phyloP scores from a whole-genome alignment of 2,329 filamentous ascomycete genomes.

The Xylaria sp. region DNA sequence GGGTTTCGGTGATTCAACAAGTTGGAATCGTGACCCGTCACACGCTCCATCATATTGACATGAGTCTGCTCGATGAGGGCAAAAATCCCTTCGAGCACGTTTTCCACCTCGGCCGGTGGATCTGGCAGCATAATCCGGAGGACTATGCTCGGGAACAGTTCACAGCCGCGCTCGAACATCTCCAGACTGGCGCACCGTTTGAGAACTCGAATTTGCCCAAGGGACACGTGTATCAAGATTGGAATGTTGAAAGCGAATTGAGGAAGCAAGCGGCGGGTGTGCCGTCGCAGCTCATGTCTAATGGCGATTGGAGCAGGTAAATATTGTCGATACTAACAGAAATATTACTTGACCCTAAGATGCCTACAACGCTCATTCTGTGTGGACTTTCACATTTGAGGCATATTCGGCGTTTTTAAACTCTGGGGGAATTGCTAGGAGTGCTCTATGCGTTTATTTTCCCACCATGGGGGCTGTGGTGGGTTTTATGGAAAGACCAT shows the following conservation, averaged over 20 bases:
- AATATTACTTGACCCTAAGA: neutral
- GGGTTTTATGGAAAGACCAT: no score
- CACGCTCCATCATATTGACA: conserved; percentile 37
- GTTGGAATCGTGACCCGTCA: conserved; percentile 40
- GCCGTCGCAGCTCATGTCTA: conserved; percentile 26
- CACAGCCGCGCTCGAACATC: conserved; percentile 38
- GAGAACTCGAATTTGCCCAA: conserved; percentile 47
- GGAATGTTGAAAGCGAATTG: conserved; percentile 44
- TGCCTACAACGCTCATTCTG: no score
- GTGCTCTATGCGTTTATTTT: no score
- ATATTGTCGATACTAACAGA: neutral
- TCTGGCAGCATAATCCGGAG: conserved; percentile 47
- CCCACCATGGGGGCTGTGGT: no score
- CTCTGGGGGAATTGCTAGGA: no score
- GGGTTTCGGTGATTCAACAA: conserved; percentile 40
- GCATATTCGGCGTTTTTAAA: no score
- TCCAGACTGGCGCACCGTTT: conserved; percentile 43
- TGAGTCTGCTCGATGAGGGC: conserved; percentile 29
- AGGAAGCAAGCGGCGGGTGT: conserved; percentile 35
- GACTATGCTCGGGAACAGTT: conserved; percentile 47
- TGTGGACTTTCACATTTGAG: no score
- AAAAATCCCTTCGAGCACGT: conserved; percentile 23
- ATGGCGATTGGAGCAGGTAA: conserved; percentile 40
- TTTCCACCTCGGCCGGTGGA: conserved; percentile 39
- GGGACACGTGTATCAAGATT: conserved; percentile 45